A percentile compares a stretch with the other conserved stretches of the same genome.
These are phyloP conservation scores for Ceratobasidium sp. DNA, from an alignment of 1,284 basidiomycete species.

Conservation along the genomic window DNA sequence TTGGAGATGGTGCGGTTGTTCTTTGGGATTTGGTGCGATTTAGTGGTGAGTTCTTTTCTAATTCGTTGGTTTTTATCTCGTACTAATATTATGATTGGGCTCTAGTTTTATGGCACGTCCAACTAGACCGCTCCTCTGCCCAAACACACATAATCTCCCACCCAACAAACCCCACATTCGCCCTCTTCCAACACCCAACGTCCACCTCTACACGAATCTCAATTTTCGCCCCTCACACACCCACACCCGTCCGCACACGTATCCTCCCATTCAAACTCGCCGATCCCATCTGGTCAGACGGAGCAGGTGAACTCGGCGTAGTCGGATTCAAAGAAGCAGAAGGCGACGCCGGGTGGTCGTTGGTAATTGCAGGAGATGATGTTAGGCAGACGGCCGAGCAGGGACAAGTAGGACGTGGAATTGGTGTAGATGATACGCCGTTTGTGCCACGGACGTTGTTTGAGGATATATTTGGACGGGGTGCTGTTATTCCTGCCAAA, in stretches of 20 bases:
- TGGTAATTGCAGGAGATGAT: slow-evolving; percentile 75
- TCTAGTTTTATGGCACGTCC: slow-evolving; percentile 73
- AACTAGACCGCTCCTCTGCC: slow-evolving; percentile 60
- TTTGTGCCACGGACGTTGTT: slow-evolving; percentile 74
- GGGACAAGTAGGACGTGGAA: slow-evolving; percentile 58
- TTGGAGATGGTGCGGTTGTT: slow-evolving; percentile 68
- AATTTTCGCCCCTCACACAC: slow-evolving; percentile 66
- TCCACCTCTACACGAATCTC: slow-evolving; percentile 62
- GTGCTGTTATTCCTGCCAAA: slow-evolving; percentile 63
- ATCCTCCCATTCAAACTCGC: slow-evolving; percentile 73
- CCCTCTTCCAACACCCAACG: slow-evolving; percentile 65
- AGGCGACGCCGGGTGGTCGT: slow-evolving; percentile 62
- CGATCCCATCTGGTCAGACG: slow-evolving; percentile 61
- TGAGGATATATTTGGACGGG: slow-evolving; percentile 86
- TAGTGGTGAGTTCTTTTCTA: slow-evolving; percentile 66
- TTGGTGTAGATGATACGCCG: slow-evolving; percentile 58
- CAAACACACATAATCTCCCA: slow-evolving; percentile 66
- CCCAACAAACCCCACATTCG: slow-evolving; percentile 70
- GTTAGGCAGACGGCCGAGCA: slow-evolving; percentile 51
- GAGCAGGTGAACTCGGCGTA: slow-evolving; percentile 46
- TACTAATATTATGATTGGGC: slow-evolving; percentile 17
- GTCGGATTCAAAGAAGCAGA: slow-evolving; percentile 69
- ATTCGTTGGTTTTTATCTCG: slow-evolving; percentile 7
- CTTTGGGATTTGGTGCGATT: slow-evolving; percentile 87
- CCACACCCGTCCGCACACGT: slow-evolving; percentile 62